Conservation (phyloP, 208 protist genomes). For the Wallacemonas sp. region DNA sequence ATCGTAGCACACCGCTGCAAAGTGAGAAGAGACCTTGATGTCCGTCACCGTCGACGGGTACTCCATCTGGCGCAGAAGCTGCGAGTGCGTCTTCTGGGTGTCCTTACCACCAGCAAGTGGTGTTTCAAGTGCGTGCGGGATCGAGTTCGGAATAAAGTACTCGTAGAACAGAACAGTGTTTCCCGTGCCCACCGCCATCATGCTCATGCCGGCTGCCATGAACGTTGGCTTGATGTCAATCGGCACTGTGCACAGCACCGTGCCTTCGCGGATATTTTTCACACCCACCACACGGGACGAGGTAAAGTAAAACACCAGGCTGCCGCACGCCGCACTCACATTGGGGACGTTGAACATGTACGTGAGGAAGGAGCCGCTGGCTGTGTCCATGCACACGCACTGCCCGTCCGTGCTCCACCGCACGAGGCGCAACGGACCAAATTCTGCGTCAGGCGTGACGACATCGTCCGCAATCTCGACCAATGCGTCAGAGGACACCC, state of each 20-base stretch:
- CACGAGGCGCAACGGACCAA: slow-evolving; percentile 30
- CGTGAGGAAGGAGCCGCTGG: slow-evolving; percentile 70
- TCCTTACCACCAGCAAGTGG: slow-evolving; percentile 14
- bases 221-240: slow-evolving; percentile 89
- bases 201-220: slow-evolving; percentile 77
- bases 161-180: slow-evolving; percentile 90
- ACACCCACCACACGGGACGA: slow-evolving; percentile 86
- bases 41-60: slow-evolving; percentile 74
- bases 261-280: slow-evolving; percentile 72
- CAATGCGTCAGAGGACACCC: slow-evolving; percentile 37
- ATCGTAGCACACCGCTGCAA: slow-evolving; percentile 86
- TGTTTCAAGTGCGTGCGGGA: slow-evolving; percentile 16
- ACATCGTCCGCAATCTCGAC: slow-evolving; percentile 35
- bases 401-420: slow-evolving; percentile 92
- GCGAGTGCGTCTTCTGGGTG: slow-evolving; percentile 29
- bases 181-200: slow-evolving; percentile 80
- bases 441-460: slow-evolving; percentile 46
- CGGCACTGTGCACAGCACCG: slow-evolving; percentile 59
- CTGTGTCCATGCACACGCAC: slow-evolving; percentile 76
- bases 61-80: slow-evolving; percentile 60
- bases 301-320: slow-evolving; percentile 79
- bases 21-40: slow-evolving; percentile 74
- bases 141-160: slow-evolving; percentile 56
- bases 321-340: slow-evolving; percentile 72
- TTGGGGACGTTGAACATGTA: slow-evolving; percentile 84